Evolutionary conservation across 2,329 filamentous ascomycete species (phyloP), one percentile per base, ranked within the genome.

Genomic region (Magnaporthales sp.): DNA sequence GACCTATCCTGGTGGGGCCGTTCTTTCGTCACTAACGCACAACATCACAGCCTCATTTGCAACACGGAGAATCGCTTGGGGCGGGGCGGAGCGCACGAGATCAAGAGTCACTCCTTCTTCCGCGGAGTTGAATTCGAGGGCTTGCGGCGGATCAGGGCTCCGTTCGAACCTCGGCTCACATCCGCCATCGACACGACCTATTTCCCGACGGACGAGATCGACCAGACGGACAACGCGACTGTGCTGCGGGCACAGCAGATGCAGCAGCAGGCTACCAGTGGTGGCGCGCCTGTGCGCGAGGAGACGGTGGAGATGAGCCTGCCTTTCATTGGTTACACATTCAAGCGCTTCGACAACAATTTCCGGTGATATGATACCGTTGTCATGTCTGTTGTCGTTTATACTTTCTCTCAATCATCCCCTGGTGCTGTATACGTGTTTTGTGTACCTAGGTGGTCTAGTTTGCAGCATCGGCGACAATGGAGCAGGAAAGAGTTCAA

Each of bases 111-210:
- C 77, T 85, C 91, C 19, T 99, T 98, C 85, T 99, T 99, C 90
- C 90, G 91, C 38, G 95, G 95, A 66, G 95, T 99, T 30, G 91
- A 96, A 71, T 99, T 96, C 83, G 92, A 97, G 71, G 91, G 91
- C 72, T 84, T 99, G 71, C 92, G 95, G 70, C 89, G 90, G 68
- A 98, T 99, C 74, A 90, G 93, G 51, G 95, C 95, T 67, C 95
- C 95, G 0, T 99, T 99, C 76, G 94, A 98, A 80, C 95, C 95
- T 2, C 92, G 93, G 74, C 83, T 99, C 70, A 91, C 91, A 68
- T 96, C 92, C 69, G 95, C 95, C 77, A 91, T 97, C 73, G 95
- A 99, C 76, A 97, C 95, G 24, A 94, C 93, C 62, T 98, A 99
- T 83, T 99, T 99, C 88, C 95, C 95, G 10, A 97, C 93, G 65